These are phyloP conservation scores for Piper betle DNA, from an alignment of 164 flowering plant species.

Conservation along the genomic window DNA sequence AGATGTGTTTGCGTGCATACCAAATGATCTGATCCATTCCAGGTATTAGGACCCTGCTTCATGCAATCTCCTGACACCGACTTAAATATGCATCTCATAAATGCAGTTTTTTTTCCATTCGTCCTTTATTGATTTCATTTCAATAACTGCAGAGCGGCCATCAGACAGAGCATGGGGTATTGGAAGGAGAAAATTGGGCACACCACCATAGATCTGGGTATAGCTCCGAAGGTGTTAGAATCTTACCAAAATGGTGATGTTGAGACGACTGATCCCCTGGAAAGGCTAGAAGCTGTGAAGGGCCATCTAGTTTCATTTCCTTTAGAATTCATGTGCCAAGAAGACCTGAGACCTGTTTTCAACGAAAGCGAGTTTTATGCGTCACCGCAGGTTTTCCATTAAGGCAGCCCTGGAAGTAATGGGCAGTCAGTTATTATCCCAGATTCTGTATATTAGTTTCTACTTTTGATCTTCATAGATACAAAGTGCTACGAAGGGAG, in stretches of 20 bases:
- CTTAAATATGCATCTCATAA: neutral
- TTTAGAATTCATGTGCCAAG: constrained; percentile 76
- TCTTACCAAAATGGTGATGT: constrained; percentile 54
- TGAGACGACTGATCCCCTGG: constrained; percentile 47
- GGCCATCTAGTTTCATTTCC: constrained; percentile 96
- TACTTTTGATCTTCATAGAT: too few species aligned
- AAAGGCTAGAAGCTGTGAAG: constrained; percentile 48
- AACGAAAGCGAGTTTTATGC: constrained; percentile 92
- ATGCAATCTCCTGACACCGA: neutral
- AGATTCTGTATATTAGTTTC: too few species aligned
- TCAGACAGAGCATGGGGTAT: constrained; percentile 53
- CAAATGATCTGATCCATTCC: constrained; percentile 79
- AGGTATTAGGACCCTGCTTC: constrained; percentile 30
- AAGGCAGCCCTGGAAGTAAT: neutral
- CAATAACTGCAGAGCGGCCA: constrained; percentile 36
- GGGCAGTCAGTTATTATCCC: too few species aligned
- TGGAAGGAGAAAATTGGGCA: constrained; percentile 81
- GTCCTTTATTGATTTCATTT: neutral
- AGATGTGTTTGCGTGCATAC: constrained; percentile 85
- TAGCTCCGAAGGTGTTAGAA: constrained; percentile 68
- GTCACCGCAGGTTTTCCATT: constrained; percentile 83
- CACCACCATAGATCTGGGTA: constrained; percentile 88
- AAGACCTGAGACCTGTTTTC: constrained; percentile 92
- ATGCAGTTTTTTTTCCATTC: neutral
- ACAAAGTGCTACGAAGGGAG: too few species aligned